phyloP scores from a whole-genome alignment of 2,329 filamentous ascomycete species.

The Myriosclerotinia scirpicola region DNA sequence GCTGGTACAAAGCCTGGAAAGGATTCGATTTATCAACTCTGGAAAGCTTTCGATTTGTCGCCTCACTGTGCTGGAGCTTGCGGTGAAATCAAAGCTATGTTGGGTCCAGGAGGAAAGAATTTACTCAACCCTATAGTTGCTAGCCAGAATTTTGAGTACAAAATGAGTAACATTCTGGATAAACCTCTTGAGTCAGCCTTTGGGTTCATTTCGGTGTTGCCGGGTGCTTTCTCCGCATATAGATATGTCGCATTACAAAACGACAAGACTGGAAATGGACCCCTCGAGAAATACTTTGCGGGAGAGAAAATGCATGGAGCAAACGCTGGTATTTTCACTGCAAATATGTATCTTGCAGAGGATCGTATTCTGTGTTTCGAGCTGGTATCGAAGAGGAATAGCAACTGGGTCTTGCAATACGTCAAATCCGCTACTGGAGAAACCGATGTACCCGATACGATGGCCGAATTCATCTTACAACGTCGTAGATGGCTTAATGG shows the following conservation, averaged over 20 bases:
- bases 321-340: slow-evolving; percentile 94
- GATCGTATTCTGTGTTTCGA: slow-evolving; percentile 93
- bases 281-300: slow-evolving; percentile 98
- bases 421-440: slow-evolving; percentile 96
- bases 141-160: slow-evolving; percentile 99
- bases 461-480: slow-evolving; percentile 96
- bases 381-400: slow-evolving; percentile 88
- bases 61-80: slow-evolving; percentile 96
- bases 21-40: slow-evolving; percentile 91
- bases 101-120: slow-evolving; percentile 78
- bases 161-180: slow-evolving; percentile 98
- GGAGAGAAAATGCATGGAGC: slow-evolving; percentile 95
- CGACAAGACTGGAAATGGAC: slow-evolving; percentile 91
- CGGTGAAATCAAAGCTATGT: slow-evolving; percentile 96
- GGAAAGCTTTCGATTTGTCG: slow-evolving; percentile 98
- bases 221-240: slow-evolving; percentile 92
- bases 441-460: slow-evolving; percentile 91
- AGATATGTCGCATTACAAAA: slow-evolving; percentile 95
- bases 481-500: slow-evolving; percentile 96
- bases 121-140: slow-evolving; percentile 92
- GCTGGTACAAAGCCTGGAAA: slow-evolving; percentile 89
- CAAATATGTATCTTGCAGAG: slow-evolving; percentile 92
- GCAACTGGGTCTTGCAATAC: slow-evolving; percentile 97
- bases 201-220: slow-evolving; percentile 95
- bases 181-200: slow-evolving; percentile 97